Conservation (phyloP, 2,329 filamentous ascomycete species). For the Aspergillus sp. region DNA sequence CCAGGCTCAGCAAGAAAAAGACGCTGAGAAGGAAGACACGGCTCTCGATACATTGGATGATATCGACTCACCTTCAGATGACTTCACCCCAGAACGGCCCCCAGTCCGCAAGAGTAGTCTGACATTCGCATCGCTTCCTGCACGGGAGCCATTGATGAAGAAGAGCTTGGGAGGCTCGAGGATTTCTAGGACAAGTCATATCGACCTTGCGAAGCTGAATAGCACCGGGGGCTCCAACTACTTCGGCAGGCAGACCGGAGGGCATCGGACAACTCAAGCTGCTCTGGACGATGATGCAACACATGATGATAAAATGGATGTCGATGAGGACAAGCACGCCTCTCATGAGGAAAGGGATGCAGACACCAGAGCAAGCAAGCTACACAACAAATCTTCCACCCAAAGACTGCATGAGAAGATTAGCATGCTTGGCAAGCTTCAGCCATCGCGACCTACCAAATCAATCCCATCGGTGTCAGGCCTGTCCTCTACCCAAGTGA, state of each 20-base stretch:
- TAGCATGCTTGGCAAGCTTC: slow-evolving; percentile 62
- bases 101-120: slow-evolving; percentile 89
- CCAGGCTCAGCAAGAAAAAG: slow-evolving; percentile 14
- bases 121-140: slow-evolving; percentile 88
- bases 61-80: slow-evolving; percentile 44
- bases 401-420: slow-evolving; percentile 91
- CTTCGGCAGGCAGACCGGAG: slow-evolving; percentile 67
- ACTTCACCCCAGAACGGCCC: slow-evolving; percentile 51
- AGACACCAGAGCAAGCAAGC: slow-evolving; percentile 48
- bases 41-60: slow-evolving; percentile 39
- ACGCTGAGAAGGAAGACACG: slow-evolving; percentile 24
- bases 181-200: slow-evolving; percentile 70
- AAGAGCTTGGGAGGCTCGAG: slow-evolving; percentile 71
- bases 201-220: slow-evolving; percentile 55
- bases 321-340: slow-evolving; percentile 54
- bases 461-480: slow-evolving; percentile 36
- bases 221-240: slow-evolving; percentile 61
- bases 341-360: slow-evolving; percentile 45
- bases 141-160: slow-evolving; percentile 81
- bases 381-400: slow-evolving; percentile 85
- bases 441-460: slow-evolving; percentile 41
- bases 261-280: slow-evolving; percentile 38
- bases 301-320: slow-evolving; percentile 43
- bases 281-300: slow-evolving; percentile 39
- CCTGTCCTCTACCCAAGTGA: slow-evolving; percentile 24